phyloP scores from a whole-genome alignment of 192 early-diverging fungal genomes.

The Rhizoclosmatium sp. region DNA sequence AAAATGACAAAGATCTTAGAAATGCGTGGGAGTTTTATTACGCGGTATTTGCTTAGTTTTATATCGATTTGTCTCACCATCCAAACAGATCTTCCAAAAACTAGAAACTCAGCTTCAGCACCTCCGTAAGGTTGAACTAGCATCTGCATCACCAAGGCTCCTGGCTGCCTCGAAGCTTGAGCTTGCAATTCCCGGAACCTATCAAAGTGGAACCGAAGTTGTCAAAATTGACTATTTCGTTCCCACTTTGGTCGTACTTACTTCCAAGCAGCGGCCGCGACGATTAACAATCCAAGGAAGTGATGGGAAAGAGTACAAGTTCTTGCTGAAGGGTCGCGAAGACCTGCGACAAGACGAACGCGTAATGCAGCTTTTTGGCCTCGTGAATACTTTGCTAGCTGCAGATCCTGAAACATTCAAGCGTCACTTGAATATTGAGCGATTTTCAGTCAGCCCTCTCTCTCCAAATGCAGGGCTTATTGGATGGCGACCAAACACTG shows the following conservation, averaged over 20 bases:
- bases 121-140: slow-evolving; percentile 72
- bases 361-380: slow-evolving; percentile 90
- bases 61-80: background rate
- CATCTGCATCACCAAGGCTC: slow-evolving; percentile 78
- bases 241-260: slow-evolving; percentile 69
- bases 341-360: slow-evolving; percentile 93
- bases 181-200: slow-evolving; percentile 79
- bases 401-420: slow-evolving; percentile 80
- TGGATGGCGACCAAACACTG: slow-evolving; percentile 81
- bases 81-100: slow-evolving; percentile 55
- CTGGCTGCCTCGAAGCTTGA: slow-evolving; percentile 74
- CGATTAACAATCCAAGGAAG: slow-evolving; percentile 74
- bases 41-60: background rate
- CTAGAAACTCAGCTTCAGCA: slow-evolving; percentile 73
- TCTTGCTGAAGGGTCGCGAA: slow-evolving; percentile 85
- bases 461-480: slow-evolving; percentile 88
- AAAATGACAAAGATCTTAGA: slow-evolving; percentile 72
- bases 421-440: slow-evolving; percentile 79
- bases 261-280: slow-evolving; percentile 85
- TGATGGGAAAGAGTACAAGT: slow-evolving; percentile 85
- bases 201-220: slow-evolving; percentile 76
- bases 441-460: slow-evolving; percentile 82
- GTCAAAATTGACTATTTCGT: slow-evolving; percentile 76
- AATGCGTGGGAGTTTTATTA: slow-evolving; percentile 36
- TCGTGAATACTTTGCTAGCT: slow-evolving; percentile 81